These are phyloP conservation scores for Cadophora sp. DNA, from an alignment of 2,329 filamentous ascomycete genomes.

Conservation along the genomic window DNA sequence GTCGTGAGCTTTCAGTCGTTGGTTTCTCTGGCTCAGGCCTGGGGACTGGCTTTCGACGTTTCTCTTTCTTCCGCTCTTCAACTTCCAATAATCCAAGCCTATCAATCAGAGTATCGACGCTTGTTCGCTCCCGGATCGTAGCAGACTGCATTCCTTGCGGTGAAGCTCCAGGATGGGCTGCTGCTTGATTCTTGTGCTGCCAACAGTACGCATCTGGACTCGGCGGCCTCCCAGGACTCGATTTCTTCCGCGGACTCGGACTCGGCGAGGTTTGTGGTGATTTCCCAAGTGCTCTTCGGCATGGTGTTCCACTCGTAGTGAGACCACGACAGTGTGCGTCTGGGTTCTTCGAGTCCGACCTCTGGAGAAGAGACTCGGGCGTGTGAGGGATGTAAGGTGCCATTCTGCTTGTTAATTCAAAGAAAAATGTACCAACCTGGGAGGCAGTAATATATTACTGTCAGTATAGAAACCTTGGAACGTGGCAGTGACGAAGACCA, in stretches of 20 bases:
- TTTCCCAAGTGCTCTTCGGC: slow-evolving; percentile 72
- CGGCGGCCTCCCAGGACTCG: slow-evolving; percentile 37
- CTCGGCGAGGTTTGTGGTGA: slow-evolving; percentile 40
- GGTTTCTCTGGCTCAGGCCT: slow-evolving; percentile 37
- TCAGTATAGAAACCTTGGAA: slow-evolving; percentile 18
- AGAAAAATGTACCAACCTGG: slow-evolving; percentile 34
- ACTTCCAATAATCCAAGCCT: slow-evolving; percentile 78
- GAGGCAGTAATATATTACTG: slow-evolving; percentile 19
- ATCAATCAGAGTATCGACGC: slow-evolving; percentile 86
- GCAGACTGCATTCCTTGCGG: slow-evolving; percentile 49
- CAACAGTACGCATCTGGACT: slow-evolving; percentile 72
- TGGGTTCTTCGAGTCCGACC: slow-evolving; percentile 85
- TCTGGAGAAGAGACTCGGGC: slow-evolving; percentile 79
- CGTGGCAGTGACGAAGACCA: slow-evolving; percentile 29
- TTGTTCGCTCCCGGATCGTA: slow-evolving; percentile 70
- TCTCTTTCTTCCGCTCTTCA: slow-evolving; percentile 33
- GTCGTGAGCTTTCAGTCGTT: slow-evolving; percentile 14
- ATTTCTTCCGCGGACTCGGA: slow-evolving; percentile 37
- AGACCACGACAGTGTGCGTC: slow-evolving; percentile 87
- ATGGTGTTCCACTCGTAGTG: slow-evolving; percentile 81
- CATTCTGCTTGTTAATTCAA: slow-evolving; percentile 52
- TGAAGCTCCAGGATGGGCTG: slow-evolving; percentile 52
- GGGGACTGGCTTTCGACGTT: slow-evolving; percentile 37
- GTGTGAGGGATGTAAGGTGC: slow-evolving; percentile 70
- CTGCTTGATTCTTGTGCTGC: slow-evolving; percentile 87